Conservation (phyloP, 345 rosid genomes). For the Euphorbia tirucalli region DNA sequence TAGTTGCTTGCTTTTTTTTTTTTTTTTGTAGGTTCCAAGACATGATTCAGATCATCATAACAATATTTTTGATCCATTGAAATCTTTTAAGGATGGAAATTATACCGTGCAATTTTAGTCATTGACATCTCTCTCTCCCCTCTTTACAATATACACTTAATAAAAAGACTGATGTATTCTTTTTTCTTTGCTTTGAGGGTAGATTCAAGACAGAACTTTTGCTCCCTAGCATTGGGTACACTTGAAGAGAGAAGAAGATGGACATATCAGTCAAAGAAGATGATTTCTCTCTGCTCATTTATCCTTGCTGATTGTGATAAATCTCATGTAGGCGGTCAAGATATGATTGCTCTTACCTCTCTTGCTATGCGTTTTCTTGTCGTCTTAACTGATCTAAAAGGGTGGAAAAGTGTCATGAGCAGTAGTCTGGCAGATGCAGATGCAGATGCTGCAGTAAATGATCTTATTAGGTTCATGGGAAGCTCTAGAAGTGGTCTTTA, state of each 20-base stretch:
- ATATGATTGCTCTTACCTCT: conserved; percentile 49
- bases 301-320: conserved; percentile 52
- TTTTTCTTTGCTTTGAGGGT: conserved; percentile 26
- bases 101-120: background rate
- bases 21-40: background rate
- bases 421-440: conserved; percentile 37
- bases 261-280: conserved; percentile 61
- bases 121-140: background rate
- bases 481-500: conserved; percentile 64
- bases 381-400: conserved; percentile 68
- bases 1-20: conserved; percentile 1
- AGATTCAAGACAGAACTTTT: conserved; percentile 71
- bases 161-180: conserved; percentile 9
- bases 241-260: conserved; percentile 66
- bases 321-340: conserved; percentile 36
- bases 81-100: background rate
- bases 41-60: background rate
- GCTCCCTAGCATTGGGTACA: conserved; percentile 55
- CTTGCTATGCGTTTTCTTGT: conserved; percentile 65
- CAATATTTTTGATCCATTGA: background rate
- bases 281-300: conserved; percentile 65
- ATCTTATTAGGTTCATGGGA: conserved; percentile 62
- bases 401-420: conserved; percentile 54
- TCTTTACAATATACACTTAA: background rate
- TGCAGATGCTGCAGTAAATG: conserved; percentile 56